Evolutionary conservation across 2,329 filamentous ascomycete genomes (phyloP).

Genomic region (Xylaria multiplex): DNA sequence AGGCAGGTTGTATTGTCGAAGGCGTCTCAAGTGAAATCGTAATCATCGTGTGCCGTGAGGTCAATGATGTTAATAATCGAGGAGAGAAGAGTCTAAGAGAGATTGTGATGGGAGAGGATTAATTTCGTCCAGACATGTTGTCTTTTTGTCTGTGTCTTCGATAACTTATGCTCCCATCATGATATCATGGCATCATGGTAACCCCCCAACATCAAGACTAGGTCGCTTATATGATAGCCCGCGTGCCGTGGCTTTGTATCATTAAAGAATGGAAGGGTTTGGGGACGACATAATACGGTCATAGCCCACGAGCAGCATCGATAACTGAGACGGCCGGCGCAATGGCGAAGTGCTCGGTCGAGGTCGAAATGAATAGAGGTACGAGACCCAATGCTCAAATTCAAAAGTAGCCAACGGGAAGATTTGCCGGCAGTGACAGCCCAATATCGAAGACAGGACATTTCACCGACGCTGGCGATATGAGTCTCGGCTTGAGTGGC

Average conservation of each 20-base stretch:
- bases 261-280: constrained; percentile 47
- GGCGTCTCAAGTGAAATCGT: constrained; percentile 31
- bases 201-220: constrained; percentile 19
- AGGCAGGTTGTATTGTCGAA: constrained; percentile 22
- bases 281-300: constrained; percentile 55
- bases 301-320: constrained; percentile 60
- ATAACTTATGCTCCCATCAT: constrained; percentile 41
- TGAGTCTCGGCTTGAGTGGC: constrained; percentile 57
- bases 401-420: constrained; percentile 56
- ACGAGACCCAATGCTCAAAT: constrained; percentile 58
- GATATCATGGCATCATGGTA: constrained; percentile 42
- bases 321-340: constrained; percentile 59
- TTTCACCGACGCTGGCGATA: constrained; percentile 60
- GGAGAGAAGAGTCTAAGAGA: neutral
- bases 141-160: constrained; percentile 43
- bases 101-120: constrained; percentile 5
- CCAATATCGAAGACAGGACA: constrained; percentile 62
- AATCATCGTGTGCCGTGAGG: constrained; percentile 24
- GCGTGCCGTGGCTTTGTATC: constrained; percentile 28
- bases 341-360: constrained; percentile 47
- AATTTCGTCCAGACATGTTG: constrained; percentile 28
- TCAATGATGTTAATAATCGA: constrained; percentile 20
- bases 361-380: constrained; percentile 59
- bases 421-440: constrained; percentile 55
- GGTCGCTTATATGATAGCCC: constrained; percentile 26